Evolutionary conservation across 2,329 filamentous ascomycete genomes (phyloP), one percentile per base, ranked within the genome.

Genomic region (Teratosphaeria viscida): DNA sequence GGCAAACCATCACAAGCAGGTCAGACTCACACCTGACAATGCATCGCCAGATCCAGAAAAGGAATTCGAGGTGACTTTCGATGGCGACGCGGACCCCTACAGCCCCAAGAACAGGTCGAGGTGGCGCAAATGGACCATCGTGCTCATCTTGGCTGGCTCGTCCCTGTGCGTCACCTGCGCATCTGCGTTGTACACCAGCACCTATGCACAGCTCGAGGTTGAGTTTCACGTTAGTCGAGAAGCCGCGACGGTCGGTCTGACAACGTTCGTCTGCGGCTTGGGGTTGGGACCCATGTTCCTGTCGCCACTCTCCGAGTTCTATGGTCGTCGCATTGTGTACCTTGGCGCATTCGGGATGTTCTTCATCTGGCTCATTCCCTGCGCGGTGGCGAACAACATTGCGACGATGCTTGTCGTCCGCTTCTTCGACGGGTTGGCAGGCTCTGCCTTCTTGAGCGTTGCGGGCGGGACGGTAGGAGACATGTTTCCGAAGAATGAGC

Each of bases 401-500:
- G 77, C 79, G 0, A 79, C 83, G 53, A 81, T 92, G 56, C 76
- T 96, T 57, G 76, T 95, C 14, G 80, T 81, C 16, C 84, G 92
- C 5, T 96, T 96, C 72, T 80, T 96, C 55, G 82, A 86, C 67
- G 89, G 89, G 3, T 76, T 92, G 37, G 79, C 86, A 0, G 88
- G 88, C 2, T 80, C 77, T 62, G 81, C 81, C 1, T 84, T 84
- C 62, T 67, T 84, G 53, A 80, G 77, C 60, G 90, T 96, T 1
- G 88, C 90, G 0, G 91, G 90, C 49, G 90, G 90, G 12, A 95
- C 89, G 0, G 89, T 95, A 16, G 88, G 90, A 37, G 91, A 95
- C 69, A 75, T 92, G 64, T 94, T 92, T 69, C 76, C 78, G 11
- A 80, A 81, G 54, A 77, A 86, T 60, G 81, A 89, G 64, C 82